Conservation (phyloP, 2,329 filamentous ascomycete genomes). For the Fusarium newnesense region DNA sequence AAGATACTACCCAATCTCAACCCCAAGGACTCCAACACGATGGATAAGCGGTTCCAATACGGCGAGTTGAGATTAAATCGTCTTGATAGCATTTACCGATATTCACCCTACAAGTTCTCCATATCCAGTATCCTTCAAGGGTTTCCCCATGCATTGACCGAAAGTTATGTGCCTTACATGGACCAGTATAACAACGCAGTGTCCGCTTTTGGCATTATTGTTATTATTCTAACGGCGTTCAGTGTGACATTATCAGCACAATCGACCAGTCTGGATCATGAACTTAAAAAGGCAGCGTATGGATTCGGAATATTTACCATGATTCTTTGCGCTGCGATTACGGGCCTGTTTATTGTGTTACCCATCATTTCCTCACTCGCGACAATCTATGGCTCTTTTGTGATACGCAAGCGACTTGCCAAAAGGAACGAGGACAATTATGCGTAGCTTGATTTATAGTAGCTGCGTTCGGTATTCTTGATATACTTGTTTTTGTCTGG, state of each 20-base stretch:
- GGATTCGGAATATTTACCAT: not conserved
- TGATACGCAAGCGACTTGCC: not conserved
- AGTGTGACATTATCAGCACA: not conserved
- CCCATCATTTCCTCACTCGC: not conserved
- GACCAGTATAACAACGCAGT: slow-evolving; percentile 2
- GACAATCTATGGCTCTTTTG: not conserved
- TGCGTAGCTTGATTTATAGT: not conserved
- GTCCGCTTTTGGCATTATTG: not conserved
- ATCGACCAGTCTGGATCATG: not conserved
- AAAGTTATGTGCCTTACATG: slow-evolving; percentile 7
- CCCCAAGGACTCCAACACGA: not conserved
- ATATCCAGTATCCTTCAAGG: slow-evolving; percentile 1
- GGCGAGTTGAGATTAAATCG: not conserved
- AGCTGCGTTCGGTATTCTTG: not conserved
- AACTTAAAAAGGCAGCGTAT: not conserved
- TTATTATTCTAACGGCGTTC: slow-evolving; percentile 1
- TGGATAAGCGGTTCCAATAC: not conserved
- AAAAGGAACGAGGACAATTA: not conserved
- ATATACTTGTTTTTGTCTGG: too few species aligned
- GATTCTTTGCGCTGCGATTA: not conserved
- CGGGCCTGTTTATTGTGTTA: not conserved
- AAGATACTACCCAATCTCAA: not conserved
- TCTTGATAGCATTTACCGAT: not conserved
- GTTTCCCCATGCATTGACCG: not conserved
- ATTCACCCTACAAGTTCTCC: not conserved